Evolutionary conservation across 768 basidiomycete species (phyloP), one percentile per base, ranked within the genome.

Genomic region (Lenzites betulinus): DNA sequence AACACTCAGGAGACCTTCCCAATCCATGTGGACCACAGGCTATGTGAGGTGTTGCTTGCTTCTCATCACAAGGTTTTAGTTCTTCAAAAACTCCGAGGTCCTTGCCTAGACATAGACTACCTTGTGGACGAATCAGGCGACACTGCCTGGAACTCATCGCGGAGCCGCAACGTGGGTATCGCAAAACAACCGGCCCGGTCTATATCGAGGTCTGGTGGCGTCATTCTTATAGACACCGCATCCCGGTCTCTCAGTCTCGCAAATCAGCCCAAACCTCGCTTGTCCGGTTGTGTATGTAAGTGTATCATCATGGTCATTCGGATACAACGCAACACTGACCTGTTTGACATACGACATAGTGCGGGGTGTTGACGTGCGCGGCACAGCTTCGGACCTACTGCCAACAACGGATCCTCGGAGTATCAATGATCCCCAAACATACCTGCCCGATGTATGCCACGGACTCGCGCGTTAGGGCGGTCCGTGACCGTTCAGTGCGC

Each of bases 401-500:
- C 18, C 15, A 28, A 25, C 44, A 42, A 18, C 16, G 23, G 36
- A 58, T 49, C 48, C 25, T 58, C 61, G 61, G 61, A 54, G 46
- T 39, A 56, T 42, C 39, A 44, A 15, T 6, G 12, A 18, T 25
- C 33, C n/a, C 33, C 41, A 46, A 46, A 26, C 48, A 28, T n/a
- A 50, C 49, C 43, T 56, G 41, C 60, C 54, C 38, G 15, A 56
- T 42, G 49, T 28, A 44, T 33, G 49, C 54, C 48, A 30, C 30
- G 15, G 15, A n/a, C 41, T 61, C 54, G 44, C 60, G 54, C 53
- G 59, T 42, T 39, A 15, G 12, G n/a, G 20, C n/a, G 47, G 11
- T 18, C 46, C 49, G 54, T 57, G 54, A 62, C 60, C 22, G 51
- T 36, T 52, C 42, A 23, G 3, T 35, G 41, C 62, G 62, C 62